phyloP scores from a whole-genome alignment of 2,329 filamentous ascomycete species.

The Microdochium trichocladiopsis region DNA sequence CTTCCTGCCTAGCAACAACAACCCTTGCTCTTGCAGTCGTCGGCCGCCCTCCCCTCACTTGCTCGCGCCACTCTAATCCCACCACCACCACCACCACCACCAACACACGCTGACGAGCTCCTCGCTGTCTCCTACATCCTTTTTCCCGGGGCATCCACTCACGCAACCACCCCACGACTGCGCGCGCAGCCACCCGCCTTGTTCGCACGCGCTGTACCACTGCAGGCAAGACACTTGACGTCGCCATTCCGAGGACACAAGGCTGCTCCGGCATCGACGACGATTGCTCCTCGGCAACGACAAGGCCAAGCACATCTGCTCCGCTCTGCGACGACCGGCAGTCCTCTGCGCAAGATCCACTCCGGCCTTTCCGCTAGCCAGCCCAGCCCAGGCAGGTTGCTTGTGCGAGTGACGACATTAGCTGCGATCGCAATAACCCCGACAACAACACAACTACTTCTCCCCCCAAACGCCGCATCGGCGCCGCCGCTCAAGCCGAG shows the following conservation, averaged over 20 bases:
- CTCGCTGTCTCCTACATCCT: background rate
- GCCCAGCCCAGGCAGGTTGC: background rate
- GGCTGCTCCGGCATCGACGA: no score
- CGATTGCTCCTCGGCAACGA: no score
- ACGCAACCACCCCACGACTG: background rate
- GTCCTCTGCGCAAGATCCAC: background rate
- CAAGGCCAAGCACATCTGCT: no score
- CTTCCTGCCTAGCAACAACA: background rate
- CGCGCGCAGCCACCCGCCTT: background rate
- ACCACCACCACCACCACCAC: background rate
- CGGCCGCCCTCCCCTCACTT: background rate
- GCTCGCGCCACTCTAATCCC: background rate
- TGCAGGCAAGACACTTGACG: no score
- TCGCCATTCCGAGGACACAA: no score
- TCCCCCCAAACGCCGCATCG: background rate
- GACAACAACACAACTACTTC: background rate
- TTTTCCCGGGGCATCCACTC: background rate
- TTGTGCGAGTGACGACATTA: background rate
- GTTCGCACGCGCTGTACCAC: background rate
- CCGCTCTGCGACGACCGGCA: no score
- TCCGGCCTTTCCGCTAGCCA: background rate
- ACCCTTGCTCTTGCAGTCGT: background rate
- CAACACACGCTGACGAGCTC: background rate
- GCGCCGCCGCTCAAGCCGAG: background rate
- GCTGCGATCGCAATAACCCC: background rate